These are phyloP conservation scores for Parachaetomium inaequale DNA, from an alignment of 495 filamentous ascomycete species.

Conservation along the genomic window DNA sequence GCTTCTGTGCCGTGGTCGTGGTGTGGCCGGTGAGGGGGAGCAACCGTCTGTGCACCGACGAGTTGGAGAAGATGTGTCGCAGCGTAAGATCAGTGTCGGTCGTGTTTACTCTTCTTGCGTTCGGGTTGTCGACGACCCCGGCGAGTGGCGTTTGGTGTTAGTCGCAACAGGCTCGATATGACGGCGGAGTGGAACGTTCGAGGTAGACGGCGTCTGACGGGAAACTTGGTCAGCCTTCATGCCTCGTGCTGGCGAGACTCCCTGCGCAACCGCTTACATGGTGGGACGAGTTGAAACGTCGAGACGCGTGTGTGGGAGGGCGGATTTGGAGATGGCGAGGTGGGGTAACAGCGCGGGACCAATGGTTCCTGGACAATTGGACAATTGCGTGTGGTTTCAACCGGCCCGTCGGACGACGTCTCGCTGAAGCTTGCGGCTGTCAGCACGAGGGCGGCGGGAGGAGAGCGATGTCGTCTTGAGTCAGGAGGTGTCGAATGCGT, in stretches of 20 bases:
- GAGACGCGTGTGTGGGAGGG: conserved; percentile 8
- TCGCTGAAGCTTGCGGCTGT: conserved; percentile 15
- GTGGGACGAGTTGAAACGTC: conserved; percentile 27
- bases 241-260: conserved; percentile 11
- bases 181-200: conserved; percentile 18
- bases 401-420: conserved; percentile 14
- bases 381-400: conserved; percentile 7
- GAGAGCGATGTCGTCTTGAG: not conserved
- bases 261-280: conserved; percentile 28
- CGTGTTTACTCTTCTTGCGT: not conserved
- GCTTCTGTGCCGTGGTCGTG: not conserved
- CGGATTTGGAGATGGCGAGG: conserved; percentile 24
- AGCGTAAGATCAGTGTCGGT: conserved; percentile 7
- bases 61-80: conserved; percentile 20
- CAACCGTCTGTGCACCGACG: conserved; percentile 8
- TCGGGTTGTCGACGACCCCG: not conserved
- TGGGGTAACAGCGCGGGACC: conserved; percentile 20
- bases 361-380: conserved; percentile 2
- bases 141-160: not conserved
- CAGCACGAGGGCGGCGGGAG: not conserved
- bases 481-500: not conserved
- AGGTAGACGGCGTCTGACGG: conserved; percentile 24
- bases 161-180: conserved; percentile 1
- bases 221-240: conserved; percentile 34
- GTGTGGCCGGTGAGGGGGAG: not conserved